phyloP scores from a whole-genome alignment of 371 early-diverging fungal genomes.

The Nematocida minor region DNA sequence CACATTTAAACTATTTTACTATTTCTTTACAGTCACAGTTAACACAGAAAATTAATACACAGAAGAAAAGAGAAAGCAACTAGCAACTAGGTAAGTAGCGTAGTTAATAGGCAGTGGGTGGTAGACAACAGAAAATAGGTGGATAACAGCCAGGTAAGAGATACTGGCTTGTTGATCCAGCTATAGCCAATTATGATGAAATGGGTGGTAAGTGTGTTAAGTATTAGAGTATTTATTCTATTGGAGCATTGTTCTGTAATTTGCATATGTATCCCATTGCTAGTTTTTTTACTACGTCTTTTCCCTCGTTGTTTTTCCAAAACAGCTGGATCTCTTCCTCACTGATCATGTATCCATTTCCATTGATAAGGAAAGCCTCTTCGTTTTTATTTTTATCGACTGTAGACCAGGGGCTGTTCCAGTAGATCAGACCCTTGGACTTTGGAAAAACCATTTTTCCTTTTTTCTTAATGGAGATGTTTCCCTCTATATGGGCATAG shows the following conservation, averaged over 20 bases:
- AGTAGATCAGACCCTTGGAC: neutral
- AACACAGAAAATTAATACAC: too few relatives aligned
- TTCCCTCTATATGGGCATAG: slow-evolving; percentile 13
- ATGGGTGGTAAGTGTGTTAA: too few relatives aligned
- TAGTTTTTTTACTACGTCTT: neutral
- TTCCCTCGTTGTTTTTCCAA: slow-evolving; percentile 14
- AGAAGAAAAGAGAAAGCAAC: too few relatives aligned
- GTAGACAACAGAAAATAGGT: too few relatives aligned
- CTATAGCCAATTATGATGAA: too few relatives aligned
- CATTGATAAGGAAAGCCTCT: slow-evolving; percentile 2
- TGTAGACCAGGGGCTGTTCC: slow-evolving; percentile 15
- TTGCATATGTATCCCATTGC: neutral
- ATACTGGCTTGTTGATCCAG: too few relatives aligned
- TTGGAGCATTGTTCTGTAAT: neutral
- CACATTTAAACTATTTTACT: too few relatives aligned
- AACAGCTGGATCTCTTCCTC: neutral
- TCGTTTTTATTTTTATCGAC: slow-evolving; percentile 5
- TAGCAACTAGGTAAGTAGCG: too few relatives aligned
- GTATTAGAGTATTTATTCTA: too few relatives aligned
- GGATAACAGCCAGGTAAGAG: too few relatives aligned
- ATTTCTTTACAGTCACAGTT: too few relatives aligned
- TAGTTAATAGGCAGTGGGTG: too few relatives aligned
- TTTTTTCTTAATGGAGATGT: neutral
- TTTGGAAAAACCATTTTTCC: neutral
- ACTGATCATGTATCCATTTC: neutral